Evolutionary conservation across 2,329 filamentous ascomycete species (phyloP), one percentile per base, ranked within the genome.

Genomic region (Fonsecaea monophora): DNA sequence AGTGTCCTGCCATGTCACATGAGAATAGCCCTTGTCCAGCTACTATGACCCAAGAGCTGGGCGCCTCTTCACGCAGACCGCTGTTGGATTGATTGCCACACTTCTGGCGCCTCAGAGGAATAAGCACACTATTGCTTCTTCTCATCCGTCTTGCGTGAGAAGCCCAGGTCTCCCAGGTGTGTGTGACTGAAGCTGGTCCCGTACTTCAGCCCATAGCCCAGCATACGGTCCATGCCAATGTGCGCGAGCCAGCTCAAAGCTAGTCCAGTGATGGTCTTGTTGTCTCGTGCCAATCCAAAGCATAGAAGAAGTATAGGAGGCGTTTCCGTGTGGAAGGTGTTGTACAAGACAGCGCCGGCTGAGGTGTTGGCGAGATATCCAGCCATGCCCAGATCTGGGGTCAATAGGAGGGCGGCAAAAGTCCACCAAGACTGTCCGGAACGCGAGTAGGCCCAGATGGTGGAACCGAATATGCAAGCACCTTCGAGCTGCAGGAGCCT

Each of bases 81-180:
- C 21, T 50, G 7, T 50, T 50, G n/a, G 9, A 50, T 25, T 50
- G 18, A 25, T 10, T 25, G n/a, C 45, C 25, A 25, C 18, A 30
- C 45, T 1, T 9, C 21, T 50, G 45, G 30, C 8, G 8, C 53
- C 15, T 18, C 4, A 94, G 89, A 3, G 94, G 94, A 75, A 97
- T 97, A 58, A 92, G 21, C 37, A 25, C 7, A 4, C 37, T 58
- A 58, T 37, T 42, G 35, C 10, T 30, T 53, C 53, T 56, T 38
- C 1, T 56, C 61, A 10, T 37, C 53, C 53, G 4, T 38, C 38
- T 38, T 45, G 40, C 55, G 15, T 12, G 55, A 25, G 9, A 60
- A 55, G 38, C 32, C 57, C 35, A 65, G 35, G 54, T 32, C 42
- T 55, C 66, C 65, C 55, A 68, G 35, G 53, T 68, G 66, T 25